A percentile compares a stretch with the other conserved stretches of the same genome.
Evolutionary conservation across 441 rosid species (phyloP).

Genomic region (Raphanus hybrid): DNA sequence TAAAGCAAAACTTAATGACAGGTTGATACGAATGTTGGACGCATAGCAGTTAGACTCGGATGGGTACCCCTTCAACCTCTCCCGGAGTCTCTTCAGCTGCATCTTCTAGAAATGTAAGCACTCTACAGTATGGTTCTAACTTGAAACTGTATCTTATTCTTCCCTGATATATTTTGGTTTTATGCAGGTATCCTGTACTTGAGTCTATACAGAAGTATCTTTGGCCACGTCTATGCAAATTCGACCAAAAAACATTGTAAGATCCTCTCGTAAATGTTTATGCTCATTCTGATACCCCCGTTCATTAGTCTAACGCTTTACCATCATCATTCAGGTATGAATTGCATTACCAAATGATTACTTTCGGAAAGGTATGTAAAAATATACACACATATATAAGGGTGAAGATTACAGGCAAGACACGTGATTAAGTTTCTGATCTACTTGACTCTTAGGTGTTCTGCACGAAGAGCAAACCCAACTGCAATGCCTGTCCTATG

Average conservation of each 20-base stretch:
- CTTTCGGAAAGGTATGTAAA: conserved; percentile 73
- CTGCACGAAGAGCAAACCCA: conserved; percentile 80
- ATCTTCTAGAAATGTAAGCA: conserved; percentile 69
- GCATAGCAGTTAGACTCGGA: conserved; percentile 76
- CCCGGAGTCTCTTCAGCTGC: conserved; percentile 77
- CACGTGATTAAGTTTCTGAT: conserved; percentile 14
- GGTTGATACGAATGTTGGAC: conserved; percentile 85
- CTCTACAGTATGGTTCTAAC: conserved; percentile 13
- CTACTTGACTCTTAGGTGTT: conserved; percentile 54
- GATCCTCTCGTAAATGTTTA: too few species aligned
- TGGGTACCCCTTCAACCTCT: conserved; percentile 83
- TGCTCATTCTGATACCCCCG: too few species aligned
- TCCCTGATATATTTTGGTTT: conserved; percentile 16
- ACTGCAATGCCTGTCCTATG: conserved; percentile 84
- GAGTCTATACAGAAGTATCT: too few species aligned
- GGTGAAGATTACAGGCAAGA: background rate
- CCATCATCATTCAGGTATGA: conserved; percentile 58
- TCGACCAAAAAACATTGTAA: too few species aligned
- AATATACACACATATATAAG: background rate
- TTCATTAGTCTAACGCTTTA: background rate
- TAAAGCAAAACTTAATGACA: conserved; percentile 32
- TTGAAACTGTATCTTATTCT: conserved; percentile 5
- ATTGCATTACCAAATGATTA: conserved; percentile 78
- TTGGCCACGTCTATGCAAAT: too few species aligned
- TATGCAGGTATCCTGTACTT: too few species aligned